Base-by-base conservation (phyloP, 2,329 filamentous ascomycete genomes). In the Sporothrix sp. region DNA sequence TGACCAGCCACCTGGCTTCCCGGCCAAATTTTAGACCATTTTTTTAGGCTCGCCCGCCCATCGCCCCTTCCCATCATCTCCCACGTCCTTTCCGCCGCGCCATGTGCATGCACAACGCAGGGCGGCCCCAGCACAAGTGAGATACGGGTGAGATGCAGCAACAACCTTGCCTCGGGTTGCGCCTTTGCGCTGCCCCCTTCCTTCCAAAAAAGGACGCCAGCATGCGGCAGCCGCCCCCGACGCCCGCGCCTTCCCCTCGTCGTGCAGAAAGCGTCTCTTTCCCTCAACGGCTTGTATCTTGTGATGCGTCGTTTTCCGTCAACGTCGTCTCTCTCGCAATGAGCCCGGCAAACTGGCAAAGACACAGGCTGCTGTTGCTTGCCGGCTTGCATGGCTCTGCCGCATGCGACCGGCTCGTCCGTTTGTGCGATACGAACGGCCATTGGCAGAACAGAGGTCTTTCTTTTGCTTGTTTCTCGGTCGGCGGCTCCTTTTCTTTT, bases 201-300 rank as follows among this genome's bases (percentile, higher is more conserved):
- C 43, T 45, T 45, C 43, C 43, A 45, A 45, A 45, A 36, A 45
- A 45, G 43, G 43, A 45, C 43, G 43, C 43, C 43, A 36, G 18
- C 43, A 35, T 35, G 25, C 43, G 43, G 35, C 43, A 28, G 30
- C 33, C 43, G 14, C 16, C 14, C 33, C 43, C 28, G 33, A 20
- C 30, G 30, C 30, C 43, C 13, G 37, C 20, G 35, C 42, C n/a
- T 45, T 28, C 28, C 23, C 33, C 40, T 18, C 23, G 13, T 33
- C 28, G 18, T 9, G 3, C 40, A 9, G 18, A 3, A 18, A 16
- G 25, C 14, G 7, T 20, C 28, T n/a, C n/a, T n/a, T n/a, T n/a
- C n/a, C n/a, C n/a, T n/a, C n/a, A n/a, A n/a, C n/a, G n/a, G n/a
- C n/a, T n/a, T n/a, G n/a, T n/a, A n/a, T n/a, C n/a, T n/a, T n/a